These are phyloP conservation scores for Acacia crassicarpa DNA, from an alignment of 306 rosid genomes.

Conservation along the genomic window DNA sequence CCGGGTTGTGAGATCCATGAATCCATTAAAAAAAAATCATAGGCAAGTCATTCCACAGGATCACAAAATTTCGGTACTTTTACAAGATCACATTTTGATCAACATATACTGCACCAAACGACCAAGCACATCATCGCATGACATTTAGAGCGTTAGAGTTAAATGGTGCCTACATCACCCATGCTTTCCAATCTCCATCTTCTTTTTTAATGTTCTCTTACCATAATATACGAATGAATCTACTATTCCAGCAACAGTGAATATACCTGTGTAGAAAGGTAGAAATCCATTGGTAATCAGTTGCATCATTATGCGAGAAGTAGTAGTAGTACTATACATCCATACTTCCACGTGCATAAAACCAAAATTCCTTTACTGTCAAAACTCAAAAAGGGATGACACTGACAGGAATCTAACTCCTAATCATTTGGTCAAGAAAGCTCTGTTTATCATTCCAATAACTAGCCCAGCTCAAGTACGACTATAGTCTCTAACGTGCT, in stretches of 20 bases:
- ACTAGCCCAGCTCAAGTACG: neutral
- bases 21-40: neutral
- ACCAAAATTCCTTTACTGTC: neutral
- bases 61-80: conserved; percentile 13
- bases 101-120: conserved; percentile 15
- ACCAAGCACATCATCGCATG: conserved; percentile 15
- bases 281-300: conserved; percentile 15
- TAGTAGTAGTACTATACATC: neutral
- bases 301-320: neutral
- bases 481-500: neutral
- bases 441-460: neutral
- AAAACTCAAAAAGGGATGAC: neutral
- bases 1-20: neutral
- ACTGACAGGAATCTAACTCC: neutral
- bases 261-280: conserved; percentile 55
- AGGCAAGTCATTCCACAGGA: neutral
- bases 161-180: conserved; percentile 34
- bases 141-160: conserved; percentile 18
- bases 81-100: conserved; percentile 18
- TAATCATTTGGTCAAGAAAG: neutral
- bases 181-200: conserved; percentile 63
- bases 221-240: conserved; percentile 80
- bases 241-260: conserved; percentile 76
- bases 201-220: conserved; percentile 67
- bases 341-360: neutral